Evolutionary conservation across 2,329 filamentous ascomycete genomes (phyloP).

Genomic region (Daldinia sp.): DNA sequence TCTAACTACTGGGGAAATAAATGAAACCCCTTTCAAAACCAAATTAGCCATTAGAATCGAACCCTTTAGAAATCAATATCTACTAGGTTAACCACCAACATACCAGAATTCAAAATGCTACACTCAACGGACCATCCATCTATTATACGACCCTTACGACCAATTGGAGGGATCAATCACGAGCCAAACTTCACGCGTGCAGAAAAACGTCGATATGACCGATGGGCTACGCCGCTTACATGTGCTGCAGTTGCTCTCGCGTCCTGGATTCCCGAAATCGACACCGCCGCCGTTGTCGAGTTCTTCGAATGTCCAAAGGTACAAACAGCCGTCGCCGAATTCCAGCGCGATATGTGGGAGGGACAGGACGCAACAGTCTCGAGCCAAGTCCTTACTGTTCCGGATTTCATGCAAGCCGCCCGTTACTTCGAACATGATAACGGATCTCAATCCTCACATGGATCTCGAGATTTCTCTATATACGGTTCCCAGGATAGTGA

Average conservation of each 20-base stretch:
- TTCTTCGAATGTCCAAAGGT: conserved; percentile 6
- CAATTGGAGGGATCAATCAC: neutral
- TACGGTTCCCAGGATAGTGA: too few species aligned
- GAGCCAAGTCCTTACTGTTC: too few species aligned
- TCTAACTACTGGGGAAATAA: too few species aligned
- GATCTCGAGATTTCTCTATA: too few species aligned
- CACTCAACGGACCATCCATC: neutral
- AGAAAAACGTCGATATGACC: neutral
- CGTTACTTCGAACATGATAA: too few species aligned
- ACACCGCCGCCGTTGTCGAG: neutral
- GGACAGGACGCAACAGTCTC: too few species aligned
- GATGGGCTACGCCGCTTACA: conserved; percentile 4
- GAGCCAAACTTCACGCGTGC: neutral
- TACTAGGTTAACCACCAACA: too few species aligned
- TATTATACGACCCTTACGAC: neutral
- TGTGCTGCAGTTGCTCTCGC: neutral
- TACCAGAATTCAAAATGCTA: neutral
- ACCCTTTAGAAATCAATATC: too few species aligned
- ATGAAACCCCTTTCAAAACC: too few species aligned
- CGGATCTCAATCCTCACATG: too few species aligned
- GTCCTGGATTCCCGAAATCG: conserved; percentile 1
- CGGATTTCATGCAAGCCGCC: neutral
- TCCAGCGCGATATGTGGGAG: neutral
- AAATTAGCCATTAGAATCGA: too few species aligned
- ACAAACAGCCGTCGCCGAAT: neutral